Conservation (phyloP, 495 filamentous ascomycete species). For the Parachaetomium inaequale region DNA sequence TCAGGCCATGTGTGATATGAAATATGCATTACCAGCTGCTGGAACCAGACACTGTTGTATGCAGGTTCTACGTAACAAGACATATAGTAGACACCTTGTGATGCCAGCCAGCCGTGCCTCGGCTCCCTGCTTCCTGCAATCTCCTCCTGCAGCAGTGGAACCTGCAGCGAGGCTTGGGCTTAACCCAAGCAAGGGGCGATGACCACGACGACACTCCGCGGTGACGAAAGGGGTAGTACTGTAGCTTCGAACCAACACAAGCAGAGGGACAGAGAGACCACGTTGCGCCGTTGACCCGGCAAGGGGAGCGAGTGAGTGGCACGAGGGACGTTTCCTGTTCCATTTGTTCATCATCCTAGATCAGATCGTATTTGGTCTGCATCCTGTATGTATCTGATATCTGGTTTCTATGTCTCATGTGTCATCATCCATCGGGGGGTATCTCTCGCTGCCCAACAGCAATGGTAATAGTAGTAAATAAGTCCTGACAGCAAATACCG, state of each 20-base stretch:
- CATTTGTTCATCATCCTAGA: background rate
- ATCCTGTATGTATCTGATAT: background rate
- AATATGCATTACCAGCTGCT: background rate
- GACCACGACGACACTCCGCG: background rate
- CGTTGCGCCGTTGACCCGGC: background rate
- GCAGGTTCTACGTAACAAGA: too few species aligned
- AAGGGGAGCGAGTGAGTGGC: background rate
- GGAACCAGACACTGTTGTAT: background rate
- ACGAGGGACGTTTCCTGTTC: background rate
- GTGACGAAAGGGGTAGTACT: background rate
- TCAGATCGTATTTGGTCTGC: background rate
- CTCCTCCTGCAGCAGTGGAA: background rate
- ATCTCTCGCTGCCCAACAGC: background rate
- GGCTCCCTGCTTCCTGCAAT: background rate
- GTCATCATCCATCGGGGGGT: background rate
- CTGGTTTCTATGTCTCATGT: background rate
- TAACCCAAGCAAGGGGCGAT: background rate
- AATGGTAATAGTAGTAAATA: background rate
- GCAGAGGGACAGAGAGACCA: background rate
- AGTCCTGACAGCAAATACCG: background rate
- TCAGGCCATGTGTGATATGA: background rate
- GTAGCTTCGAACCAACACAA: background rate
- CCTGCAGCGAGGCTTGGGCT: background rate
- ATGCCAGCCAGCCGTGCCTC: background rate
- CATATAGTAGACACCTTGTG: too few species aligned